These are phyloP conservation scores for Tolypocladium guangdongense DNA, from an alignment of 2,329 filamentous ascomycete species.

Conservation along the genomic window DNA sequence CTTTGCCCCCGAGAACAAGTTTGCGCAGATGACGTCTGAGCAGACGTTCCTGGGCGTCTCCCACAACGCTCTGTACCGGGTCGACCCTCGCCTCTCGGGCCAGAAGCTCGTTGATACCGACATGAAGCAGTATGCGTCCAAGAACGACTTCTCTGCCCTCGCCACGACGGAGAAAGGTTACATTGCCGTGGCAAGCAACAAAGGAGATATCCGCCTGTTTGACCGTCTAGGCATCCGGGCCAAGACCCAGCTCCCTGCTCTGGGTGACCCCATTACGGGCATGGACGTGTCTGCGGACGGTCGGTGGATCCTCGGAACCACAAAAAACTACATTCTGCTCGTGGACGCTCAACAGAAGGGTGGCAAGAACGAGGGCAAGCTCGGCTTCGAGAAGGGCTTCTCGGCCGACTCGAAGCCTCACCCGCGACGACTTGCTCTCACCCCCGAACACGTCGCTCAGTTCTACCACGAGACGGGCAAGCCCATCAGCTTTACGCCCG, in stretches of 20 bases:
- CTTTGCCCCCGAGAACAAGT: slow-evolving; percentile 95
- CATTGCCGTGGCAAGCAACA: slow-evolving; percentile 93
- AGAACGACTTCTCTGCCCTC: slow-evolving; percentile 93
- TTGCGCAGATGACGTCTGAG: slow-evolving; percentile 90
- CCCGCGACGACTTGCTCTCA: slow-evolving; percentile 78
- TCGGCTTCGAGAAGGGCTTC: slow-evolving; percentile 94
- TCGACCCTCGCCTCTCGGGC: slow-evolving; percentile 82
- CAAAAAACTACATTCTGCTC: slow-evolving; percentile 85
- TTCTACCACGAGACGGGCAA: slow-evolving; percentile 94
- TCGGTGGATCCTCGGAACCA: slow-evolving; percentile 90
- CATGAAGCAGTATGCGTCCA: slow-evolving; percentile 90
- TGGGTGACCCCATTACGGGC: slow-evolving; percentile 90
- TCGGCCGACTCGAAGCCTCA: slow-evolving; percentile 89
- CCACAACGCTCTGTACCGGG: slow-evolving; percentile 81
- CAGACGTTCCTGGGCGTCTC: slow-evolving; percentile 93
- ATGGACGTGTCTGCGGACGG: slow-evolving; percentile 93
- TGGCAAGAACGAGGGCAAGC: slow-evolving; percentile 93
- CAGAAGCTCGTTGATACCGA: slow-evolving; percentile 89
- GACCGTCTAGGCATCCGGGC: slow-evolving; percentile 94
- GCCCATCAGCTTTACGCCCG: slow-evolving; percentile 77
- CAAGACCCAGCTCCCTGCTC: slow-evolving; percentile 90
- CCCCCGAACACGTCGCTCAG: slow-evolving; percentile 87
- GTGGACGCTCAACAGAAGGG: slow-evolving; percentile 84
- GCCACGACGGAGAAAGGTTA: slow-evolving; percentile 95
- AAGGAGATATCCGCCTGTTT: slow-evolving; percentile 94